Evolutionary conservation across 495 filamentous ascomycete genomes (phyloP).

Genomic region (Talaromyces adpressus): DNA sequence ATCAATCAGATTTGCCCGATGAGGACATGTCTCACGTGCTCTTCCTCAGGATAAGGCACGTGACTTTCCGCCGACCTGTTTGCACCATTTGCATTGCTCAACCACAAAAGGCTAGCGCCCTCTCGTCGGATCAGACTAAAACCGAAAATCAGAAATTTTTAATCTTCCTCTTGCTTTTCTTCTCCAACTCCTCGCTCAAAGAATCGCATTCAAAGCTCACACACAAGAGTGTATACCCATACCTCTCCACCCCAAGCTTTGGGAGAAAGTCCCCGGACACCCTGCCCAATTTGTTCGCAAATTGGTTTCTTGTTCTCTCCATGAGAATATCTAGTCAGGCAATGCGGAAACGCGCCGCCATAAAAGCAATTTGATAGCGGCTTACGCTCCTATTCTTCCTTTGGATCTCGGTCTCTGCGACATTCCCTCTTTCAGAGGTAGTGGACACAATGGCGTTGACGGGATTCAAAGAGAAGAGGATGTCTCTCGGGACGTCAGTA

Average conservation of each 20-base stretch:
- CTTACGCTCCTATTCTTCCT: constrained; percentile 47
- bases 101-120: neutral
- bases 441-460: constrained; percentile 40
- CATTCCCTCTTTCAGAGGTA: constrained; percentile 19
- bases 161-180: constrained; percentile 12
- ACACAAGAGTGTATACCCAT: constrained; percentile 60
- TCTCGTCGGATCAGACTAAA: constrained; percentile 15
- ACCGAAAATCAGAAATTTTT: constrained; percentile 11
- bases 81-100: neutral
- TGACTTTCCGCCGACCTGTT: neutral
- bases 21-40: neutral
- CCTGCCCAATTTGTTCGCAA: constrained; percentile 36
- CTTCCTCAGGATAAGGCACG: neutral
- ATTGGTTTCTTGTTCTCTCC: neutral
- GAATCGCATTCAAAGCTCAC: constrained; percentile 99
- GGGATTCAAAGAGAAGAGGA: constrained; percentile 29
- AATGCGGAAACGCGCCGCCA: constrained; percentile 97
- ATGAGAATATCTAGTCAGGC: constrained; percentile 27
- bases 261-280: constrained; percentile 99
- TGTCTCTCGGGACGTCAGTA: constrained; percentile 12
- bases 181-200: constrained; percentile 80
- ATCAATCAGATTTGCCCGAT: neutral
- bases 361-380: constrained; percentile 88
- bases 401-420: constrained; percentile 24
- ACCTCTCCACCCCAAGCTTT: constrained; percentile 55